Conservation (phyloP, 768 basidiomycete genomes). For the Leucocoprinus leucothites region DNA sequence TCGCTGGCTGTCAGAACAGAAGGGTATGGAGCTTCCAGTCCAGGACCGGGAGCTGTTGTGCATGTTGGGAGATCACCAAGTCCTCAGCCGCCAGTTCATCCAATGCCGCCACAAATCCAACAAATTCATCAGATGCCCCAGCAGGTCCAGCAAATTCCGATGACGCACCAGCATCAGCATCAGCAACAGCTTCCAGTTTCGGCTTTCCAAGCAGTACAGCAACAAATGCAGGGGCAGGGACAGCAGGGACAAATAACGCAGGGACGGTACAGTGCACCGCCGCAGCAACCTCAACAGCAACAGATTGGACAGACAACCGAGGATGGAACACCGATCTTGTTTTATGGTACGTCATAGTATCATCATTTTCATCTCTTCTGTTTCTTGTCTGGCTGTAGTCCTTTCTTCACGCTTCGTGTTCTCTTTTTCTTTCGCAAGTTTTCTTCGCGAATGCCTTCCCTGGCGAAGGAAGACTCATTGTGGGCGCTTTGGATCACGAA, state of each 20-base stretch:
- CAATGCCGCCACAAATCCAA: not conserved
- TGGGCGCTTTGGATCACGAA: not conserved
- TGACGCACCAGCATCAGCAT: not conserved
- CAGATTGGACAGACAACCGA: constrained; percentile 69
- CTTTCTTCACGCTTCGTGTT: not conserved
- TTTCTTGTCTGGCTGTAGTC: not conserved
- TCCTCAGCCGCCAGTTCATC: constrained; percentile 1
- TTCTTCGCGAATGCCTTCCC: too few relatives aligned
- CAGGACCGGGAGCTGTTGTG: constrained; percentile 15
- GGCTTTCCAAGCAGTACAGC: not conserved
- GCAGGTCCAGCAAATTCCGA: constrained; percentile 7
- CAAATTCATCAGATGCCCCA: not conserved
- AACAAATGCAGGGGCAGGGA: constrained; percentile 3
- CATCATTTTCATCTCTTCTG: not conserved
- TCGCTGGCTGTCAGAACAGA: not conserved
- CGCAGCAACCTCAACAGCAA: constrained; percentile 14
- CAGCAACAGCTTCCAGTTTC: not conserved
- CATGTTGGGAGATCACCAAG: constrained; percentile 36
- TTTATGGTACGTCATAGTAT: constrained; percentile 69
- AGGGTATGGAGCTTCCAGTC: constrained; percentile 25
- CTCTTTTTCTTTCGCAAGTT: too few relatives aligned
- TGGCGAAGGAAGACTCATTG: too few relatives aligned
- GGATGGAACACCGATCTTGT: constrained; percentile 77
- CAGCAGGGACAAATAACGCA: not conserved
- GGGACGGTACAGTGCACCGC: not conserved